Percentiles rank a stretch among this genome's conserved stretches.
These are phyloP conservation scores for Sugiyamaella sp. DNA, from an alignment of 1,139 yeast species.

Conservation along the genomic window DNA sequence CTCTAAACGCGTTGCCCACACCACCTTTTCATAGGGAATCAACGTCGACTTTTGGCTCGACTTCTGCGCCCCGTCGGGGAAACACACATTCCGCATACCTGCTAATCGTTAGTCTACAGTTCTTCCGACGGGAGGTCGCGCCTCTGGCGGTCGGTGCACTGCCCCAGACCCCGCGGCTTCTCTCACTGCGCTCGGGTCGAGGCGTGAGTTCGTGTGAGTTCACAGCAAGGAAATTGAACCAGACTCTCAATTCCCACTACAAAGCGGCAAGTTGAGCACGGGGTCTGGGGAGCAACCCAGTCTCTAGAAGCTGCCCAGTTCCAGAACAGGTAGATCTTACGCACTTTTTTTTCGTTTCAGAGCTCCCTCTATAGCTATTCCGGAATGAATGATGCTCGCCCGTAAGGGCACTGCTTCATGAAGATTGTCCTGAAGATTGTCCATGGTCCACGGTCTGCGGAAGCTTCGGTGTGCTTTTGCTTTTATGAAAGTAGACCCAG, in stretches of 20 bases:
- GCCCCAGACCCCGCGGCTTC: constrained; percentile 9
- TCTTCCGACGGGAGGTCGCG: background rate
- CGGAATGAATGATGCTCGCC: constrained; percentile 16
- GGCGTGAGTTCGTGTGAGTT: no score
- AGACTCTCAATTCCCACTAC: no score
- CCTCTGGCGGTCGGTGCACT: constrained; percentile 11
- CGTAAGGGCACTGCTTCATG: constrained; percentile 1
- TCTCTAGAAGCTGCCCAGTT: background rate
- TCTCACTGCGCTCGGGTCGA: no score
- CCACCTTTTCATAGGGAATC: constrained; percentile 15
- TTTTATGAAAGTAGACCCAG: no score
- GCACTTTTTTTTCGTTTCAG: constrained; percentile 14
- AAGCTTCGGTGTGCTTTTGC: background rate
- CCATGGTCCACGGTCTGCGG: background rate
- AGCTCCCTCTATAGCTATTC: constrained; percentile 13
- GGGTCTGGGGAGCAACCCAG: constrained; percentile 1
- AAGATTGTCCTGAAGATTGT: background rate
- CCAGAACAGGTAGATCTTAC: background rate
- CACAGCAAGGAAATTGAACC: no score
- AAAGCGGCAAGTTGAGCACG: no score
- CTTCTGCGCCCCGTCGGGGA: constrained; percentile 10
- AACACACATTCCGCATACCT: constrained; percentile 16
- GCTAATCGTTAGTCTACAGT: background rate
- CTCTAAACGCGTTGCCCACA: constrained; percentile 20
- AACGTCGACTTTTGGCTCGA: constrained; percentile 11